Percentiles rank a stretch among this genome's conserved stretches.
phyloP scores from a whole-genome alignment of 2,329 filamentous ascomycete species.

The Decorospora gaudefroyi region DNA sequence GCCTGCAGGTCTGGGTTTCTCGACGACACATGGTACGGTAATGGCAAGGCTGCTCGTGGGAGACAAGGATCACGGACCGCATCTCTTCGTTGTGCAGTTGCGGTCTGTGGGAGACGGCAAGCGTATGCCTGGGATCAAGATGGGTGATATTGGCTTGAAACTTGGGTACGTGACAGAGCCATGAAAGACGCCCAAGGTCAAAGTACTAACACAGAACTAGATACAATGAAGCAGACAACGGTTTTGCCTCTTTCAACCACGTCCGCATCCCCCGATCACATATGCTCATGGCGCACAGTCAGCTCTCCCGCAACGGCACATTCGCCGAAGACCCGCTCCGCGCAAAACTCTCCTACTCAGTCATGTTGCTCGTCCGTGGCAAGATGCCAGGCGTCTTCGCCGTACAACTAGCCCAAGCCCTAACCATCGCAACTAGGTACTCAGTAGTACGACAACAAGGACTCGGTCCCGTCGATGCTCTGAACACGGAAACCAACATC shows the following conservation, averaged over 20 bases:
- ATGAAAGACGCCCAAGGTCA: constrained; percentile 10
- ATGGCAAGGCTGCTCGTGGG: constrained; percentile 55
- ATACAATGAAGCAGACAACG: constrained; percentile 56
- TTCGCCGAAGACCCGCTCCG: constrained; percentile 51
- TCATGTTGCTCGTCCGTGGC: constrained; percentile 53
- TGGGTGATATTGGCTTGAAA: constrained; percentile 58
- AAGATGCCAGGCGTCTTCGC: constrained; percentile 51
- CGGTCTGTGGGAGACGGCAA: constrained; percentile 50
- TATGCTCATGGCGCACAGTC: constrained; percentile 55
- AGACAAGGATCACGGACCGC: constrained; percentile 48
- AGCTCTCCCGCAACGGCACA: constrained; percentile 50
- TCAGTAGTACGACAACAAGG: constrained; percentile 53
- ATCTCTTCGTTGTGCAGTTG: constrained; percentile 58
- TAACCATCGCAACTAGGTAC: constrained; percentile 57
- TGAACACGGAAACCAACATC: constrained; percentile 8
- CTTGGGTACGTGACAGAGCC: constrained; percentile 18
- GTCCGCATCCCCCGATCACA: constrained; percentile 53
- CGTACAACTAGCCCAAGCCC: constrained; percentile 56
- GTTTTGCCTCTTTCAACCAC: constrained; percentile 56
- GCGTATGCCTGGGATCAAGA: constrained; percentile 53
- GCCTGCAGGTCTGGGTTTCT: constrained; percentile 23
- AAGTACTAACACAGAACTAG: constrained; percentile 26
- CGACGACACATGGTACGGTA: constrained; percentile 46
- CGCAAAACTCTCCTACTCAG: constrained; percentile 54
- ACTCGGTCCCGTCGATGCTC: constrained; percentile 9